Evolutionary conservation across 1,284 basidiomycete genomes (phyloP).

Genomic region (Crocinoboletus sp.): DNA sequence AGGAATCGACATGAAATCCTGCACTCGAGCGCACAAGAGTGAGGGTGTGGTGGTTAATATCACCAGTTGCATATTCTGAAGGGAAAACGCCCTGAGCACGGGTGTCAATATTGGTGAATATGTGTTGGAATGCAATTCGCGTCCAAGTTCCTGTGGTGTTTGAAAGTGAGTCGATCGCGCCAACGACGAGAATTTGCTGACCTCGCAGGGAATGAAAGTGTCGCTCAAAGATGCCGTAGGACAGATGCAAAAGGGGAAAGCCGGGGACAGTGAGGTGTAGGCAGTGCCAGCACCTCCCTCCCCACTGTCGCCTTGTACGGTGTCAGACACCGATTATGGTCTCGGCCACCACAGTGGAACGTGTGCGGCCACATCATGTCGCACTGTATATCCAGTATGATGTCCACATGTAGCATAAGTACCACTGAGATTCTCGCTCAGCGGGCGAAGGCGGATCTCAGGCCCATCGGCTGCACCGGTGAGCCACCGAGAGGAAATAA

Average conservation of each 20-base stretch:
- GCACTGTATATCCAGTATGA: constrained; percentile 2
- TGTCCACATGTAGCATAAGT: constrained; percentile 8
- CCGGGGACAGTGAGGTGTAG: background rate
- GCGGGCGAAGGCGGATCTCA: constrained; percentile 3
- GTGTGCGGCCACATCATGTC: constrained; percentile 4
- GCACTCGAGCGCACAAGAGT: background rate
- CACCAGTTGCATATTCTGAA: constrained; percentile 1
- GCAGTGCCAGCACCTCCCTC: constrained; percentile 6
- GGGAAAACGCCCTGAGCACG: background rate
- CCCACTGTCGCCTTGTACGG: constrained; percentile 8
- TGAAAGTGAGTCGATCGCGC: constrained; percentile 11
- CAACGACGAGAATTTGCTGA: constrained; percentile 4
- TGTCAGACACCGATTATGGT: constrained; percentile 6
- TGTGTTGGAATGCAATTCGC: constrained; percentile 6
- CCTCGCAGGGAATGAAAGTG: constrained; percentile 3
- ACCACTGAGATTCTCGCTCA: constrained; percentile 2
- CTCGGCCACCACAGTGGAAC: background rate
- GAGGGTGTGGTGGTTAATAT: constrained; percentile 12
- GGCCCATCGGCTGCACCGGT: background rate
- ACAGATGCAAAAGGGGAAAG: background rate
- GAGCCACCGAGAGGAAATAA: background rate
- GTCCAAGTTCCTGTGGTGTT: constrained; percentile 13
- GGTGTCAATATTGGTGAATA: constrained; percentile 2
- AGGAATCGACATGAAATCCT: constrained; percentile 1
- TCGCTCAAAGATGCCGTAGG: background rate